Percentiles rank a stretch among this genome's conserved stretches.
phyloP scores from a whole-genome alignment of 306 rosid species.

The Senna siamea region DNA sequence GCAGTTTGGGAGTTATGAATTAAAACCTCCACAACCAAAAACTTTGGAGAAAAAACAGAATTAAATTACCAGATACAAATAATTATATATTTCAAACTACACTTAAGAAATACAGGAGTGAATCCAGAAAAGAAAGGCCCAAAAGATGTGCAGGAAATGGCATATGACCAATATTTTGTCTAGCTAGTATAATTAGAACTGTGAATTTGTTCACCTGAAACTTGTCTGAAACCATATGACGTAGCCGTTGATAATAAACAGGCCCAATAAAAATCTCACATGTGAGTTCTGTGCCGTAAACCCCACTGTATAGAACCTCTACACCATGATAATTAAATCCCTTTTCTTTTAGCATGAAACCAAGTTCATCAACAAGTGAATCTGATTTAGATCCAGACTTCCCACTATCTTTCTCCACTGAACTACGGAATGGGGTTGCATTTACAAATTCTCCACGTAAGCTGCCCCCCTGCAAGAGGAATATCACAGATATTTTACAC shows the following conservation, averaged over 20 bases:
- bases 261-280: conserved; percentile 97
- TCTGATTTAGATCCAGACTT: conserved; percentile 46
- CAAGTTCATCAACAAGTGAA: conserved; percentile 90
- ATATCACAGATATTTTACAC: conserved; percentile 8
- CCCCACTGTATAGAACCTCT: conserved; percentile 92
- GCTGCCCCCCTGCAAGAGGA: conserved; percentile 77
- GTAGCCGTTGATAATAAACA: conserved; percentile 91
- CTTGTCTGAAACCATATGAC: conserved; percentile 99
- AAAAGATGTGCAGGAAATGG: neutral
- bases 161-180: neutral
- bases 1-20: neutral
- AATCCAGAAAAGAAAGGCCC: conserved; percentile 12
- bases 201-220: conserved; percentile 63
- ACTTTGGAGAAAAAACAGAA: neutral
- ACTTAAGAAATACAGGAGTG: neutral
- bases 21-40: conserved; percentile 1
- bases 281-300: conserved; percentile 84
- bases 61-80: neutral
- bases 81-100: conserved; percentile 2
- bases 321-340: conserved; percentile 92
- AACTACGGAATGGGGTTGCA: conserved; percentile 84
- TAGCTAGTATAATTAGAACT: conserved; percentile 2
- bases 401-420: conserved; percentile 51
- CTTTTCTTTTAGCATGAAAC: conserved; percentile 67
- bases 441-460: conserved; percentile 74